Percentiles rank a stretch among this genome's conserved stretches.
Conservation (phyloP, 2,329 filamentous ascomycete species). For the Bipolaris oryzae region DNA sequence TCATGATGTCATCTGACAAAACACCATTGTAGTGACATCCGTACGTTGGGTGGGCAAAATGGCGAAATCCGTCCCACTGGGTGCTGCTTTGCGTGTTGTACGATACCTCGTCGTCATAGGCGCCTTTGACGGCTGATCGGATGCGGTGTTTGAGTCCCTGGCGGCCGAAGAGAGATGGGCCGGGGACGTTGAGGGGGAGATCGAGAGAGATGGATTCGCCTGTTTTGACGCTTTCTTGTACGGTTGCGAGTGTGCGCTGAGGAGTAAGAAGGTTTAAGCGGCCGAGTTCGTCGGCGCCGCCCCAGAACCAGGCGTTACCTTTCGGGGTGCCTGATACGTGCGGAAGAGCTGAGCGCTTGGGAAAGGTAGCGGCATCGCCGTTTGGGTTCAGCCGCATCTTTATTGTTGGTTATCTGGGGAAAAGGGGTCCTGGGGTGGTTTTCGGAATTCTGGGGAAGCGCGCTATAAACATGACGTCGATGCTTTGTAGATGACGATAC, state of each 20-base stretch:
- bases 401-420: neutral
- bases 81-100: conserved; percentile 44
- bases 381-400: conserved; percentile 29
- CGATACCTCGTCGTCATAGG: conserved; percentile 37
- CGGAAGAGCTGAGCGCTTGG: conserved; percentile 28
- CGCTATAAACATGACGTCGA: conserved; percentile 7
- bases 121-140: conserved; percentile 21
- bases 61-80: conserved; percentile 48
- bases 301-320: conserved; percentile 35
- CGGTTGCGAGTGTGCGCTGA: conserved; percentile 58
- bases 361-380: conserved; percentile 26
- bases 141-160: conserved; percentile 56
- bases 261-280: conserved; percentile 66
- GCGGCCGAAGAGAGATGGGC: conserved; percentile 62
- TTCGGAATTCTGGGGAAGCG: too few species aligned
- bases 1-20: conserved; percentile 33
- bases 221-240: conserved; percentile 58
- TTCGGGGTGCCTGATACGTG: conserved; percentile 30
- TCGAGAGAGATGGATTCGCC: conserved; percentile 63
- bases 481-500: neutral
- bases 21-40: conserved; percentile 42
- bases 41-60: conserved; percentile 39
- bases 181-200: conserved; percentile 62
- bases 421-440: neutral
- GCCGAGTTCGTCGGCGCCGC: conserved; percentile 53